Base-by-base conservation (phyloP, 495 filamentous ascomycete species). In the Neurospora sp. region DNA sequence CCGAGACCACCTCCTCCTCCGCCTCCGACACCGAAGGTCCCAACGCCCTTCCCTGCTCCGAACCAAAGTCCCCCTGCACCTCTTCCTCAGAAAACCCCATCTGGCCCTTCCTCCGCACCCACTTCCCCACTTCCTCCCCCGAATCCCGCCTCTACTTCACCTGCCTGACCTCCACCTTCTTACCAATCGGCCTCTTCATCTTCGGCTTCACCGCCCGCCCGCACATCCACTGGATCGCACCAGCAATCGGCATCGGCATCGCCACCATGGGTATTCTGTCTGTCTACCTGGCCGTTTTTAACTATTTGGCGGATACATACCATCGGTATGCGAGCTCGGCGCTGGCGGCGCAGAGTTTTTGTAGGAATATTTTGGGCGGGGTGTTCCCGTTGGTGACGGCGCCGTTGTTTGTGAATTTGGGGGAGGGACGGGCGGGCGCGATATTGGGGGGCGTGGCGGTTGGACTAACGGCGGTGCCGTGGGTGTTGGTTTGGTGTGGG, bases 221-320 rank as follows among this genome's bases (percentile, higher is more conserved):
- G 0, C 86, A 86, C 0, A 86, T 92, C 9, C 92, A 89, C 72
- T 97, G 93, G 92, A 93, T 95, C 70, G 87, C 91, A 0, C 94
- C 95, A 7, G 83, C 90, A 0, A 79, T 96, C 23, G 91, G 89
- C 0, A 85, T 97, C 69, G 88, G 84, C 1, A 88, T 91, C 73
- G 90, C 93, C 4, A 96, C 92, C 0, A 93, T 97, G 85, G 95
- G 95, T 11, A 96, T 98, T 71, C 93, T 93, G 78, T 90, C 89
- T 54, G 89, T 98, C 62, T 98, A 97, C 78, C 85, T 98, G 8
- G 93, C 95, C 1, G 91, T 93, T 0, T 97, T 97, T 84, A 98
- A 97, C 77, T 97, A 97, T 76, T 87, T 97, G 16, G 94, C 94
- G n/a, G 95, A 97, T 80, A 91, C 88, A 2, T 98, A 97, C 80